A percentile compares a stretch with the other conserved stretches of the same genome.
Conservation (phyloP, 2,329 filamentous ascomycete species). For the Colletotrichum brevisporum region DNA sequence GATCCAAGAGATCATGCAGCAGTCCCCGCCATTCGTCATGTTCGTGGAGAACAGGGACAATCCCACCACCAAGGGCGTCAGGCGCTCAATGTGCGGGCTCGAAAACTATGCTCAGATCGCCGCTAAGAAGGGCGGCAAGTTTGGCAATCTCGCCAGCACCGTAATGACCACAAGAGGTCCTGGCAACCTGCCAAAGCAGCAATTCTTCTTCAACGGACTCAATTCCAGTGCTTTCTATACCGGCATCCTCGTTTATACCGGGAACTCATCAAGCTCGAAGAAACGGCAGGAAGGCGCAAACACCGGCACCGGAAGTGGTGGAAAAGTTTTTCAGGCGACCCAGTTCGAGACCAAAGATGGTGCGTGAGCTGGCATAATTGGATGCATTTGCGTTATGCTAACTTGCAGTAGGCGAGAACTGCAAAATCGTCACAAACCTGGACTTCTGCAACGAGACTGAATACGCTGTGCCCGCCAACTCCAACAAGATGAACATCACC, state of each 20-base stretch:
- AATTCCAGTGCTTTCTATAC: conserved; percentile 80
- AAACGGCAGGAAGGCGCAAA: conserved; percentile 60
- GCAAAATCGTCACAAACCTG: conserved; percentile 88
- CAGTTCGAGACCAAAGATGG: conserved; percentile 84
- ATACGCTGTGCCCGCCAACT: conserved; percentile 91
- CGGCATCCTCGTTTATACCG: conserved; percentile 79
- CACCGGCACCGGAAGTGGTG: conserved; percentile 82
- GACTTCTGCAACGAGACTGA: conserved; percentile 89
- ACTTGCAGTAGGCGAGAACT: conserved; percentile 76
- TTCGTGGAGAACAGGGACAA: conserved; percentile 78
- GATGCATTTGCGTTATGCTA: neutral
- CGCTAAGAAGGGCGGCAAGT: conserved; percentile 67
- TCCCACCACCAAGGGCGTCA: conserved; percentile 75
- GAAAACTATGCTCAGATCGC: conserved; percentile 74
- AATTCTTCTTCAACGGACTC: conserved; percentile 86
- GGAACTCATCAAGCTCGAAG: conserved; percentile 59
- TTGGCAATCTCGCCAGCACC: conserved; percentile 64
- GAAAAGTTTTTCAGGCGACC: conserved; percentile 79
- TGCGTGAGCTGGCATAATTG: conserved; percentile 56
- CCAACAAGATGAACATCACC: conserved; percentile 69
- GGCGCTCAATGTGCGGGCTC: conserved; percentile 87
- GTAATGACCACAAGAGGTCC: conserved; percentile 79
- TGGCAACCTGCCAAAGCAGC: conserved; percentile 81
- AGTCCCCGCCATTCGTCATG: conserved; percentile 77
- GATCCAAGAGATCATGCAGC: conserved; percentile 68